Evolutionary conservation across 495 filamentous ascomycete species (phyloP).

Genomic region (Aspergillus haitiensis): DNA sequence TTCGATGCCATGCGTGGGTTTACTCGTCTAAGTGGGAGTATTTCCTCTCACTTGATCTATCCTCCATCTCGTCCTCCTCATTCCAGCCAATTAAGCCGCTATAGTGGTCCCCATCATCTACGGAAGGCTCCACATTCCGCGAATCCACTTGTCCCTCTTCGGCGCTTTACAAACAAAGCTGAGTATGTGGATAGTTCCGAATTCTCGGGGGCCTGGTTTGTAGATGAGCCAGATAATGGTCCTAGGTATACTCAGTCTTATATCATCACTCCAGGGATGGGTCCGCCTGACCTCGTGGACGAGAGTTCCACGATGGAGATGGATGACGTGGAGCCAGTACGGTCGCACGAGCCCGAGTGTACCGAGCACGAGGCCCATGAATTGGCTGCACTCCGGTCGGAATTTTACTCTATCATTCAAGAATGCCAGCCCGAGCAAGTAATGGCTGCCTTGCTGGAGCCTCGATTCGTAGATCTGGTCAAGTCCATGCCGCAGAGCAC

Average conservation of each 20-base stretch:
- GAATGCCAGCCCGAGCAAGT: constrained; percentile 42
- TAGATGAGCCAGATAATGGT: background rate
- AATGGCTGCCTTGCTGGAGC: constrained; percentile 37
- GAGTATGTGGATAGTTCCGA: background rate
- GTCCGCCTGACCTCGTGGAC: background rate
- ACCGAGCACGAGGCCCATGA: constrained; percentile 7
- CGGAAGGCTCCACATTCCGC: constrained; percentile 5
- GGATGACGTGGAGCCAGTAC: background rate
- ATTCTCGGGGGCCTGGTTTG: background rate
- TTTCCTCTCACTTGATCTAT: constrained; percentile 27
- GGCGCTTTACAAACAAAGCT: constrained; percentile 5
- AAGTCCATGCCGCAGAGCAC: constrained; percentile 32
- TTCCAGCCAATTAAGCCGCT: constrained; percentile 14
- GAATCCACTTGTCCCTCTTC: background rate
- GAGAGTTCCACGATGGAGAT: background rate
- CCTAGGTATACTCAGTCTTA: background rate
- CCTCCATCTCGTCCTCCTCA: constrained; percentile 20
- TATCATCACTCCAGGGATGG: background rate
- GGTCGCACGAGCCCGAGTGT: background rate
- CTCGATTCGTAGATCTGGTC: constrained; percentile 35
- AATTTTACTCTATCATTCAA: constrained; percentile 34
- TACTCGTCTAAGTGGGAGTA: constrained; percentile 24
- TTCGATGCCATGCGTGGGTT: constrained; percentile 27
- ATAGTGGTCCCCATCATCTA: constrained; percentile 10
- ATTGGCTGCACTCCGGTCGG: constrained; percentile 20